A percentile compares a stretch with the other conserved stretches of the same genome.
These are phyloP conservation scores for Plasmopara viticola DNA, from an alignment of 352 stramenopile species.

Conservation along the genomic window DNA sequence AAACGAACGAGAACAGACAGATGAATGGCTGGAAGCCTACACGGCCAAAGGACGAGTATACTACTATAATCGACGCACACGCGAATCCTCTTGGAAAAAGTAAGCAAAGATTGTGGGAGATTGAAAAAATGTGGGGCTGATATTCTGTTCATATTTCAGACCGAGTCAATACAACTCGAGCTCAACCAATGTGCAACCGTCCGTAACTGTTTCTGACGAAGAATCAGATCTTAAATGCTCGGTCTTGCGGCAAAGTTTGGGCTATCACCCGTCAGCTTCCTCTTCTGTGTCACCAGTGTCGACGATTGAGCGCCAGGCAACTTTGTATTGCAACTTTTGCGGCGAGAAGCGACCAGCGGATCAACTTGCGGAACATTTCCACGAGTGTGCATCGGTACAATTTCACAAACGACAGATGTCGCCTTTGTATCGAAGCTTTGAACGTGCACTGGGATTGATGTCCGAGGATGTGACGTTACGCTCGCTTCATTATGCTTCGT, in stretches of 20 bases:
- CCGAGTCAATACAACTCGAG: constrained; percentile 24
- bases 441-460: constrained; percentile 53
- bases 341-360: constrained; percentile 30
- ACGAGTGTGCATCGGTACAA: constrained; percentile 35
- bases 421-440: constrained; percentile 53
- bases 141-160: constrained; percentile 8
- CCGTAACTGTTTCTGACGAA: constrained; percentile 9
- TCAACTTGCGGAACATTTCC: constrained; percentile 40
- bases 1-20: constrained; percentile 17
- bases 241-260: constrained; percentile 25
- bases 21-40: constrained; percentile 81
- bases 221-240: constrained; percentile 15
- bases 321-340: constrained; percentile 77
- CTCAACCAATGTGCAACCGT: constrained; percentile 7
- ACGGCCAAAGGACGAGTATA: constrained; percentile 83
- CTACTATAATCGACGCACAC: constrained; percentile 83
- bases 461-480: constrained; percentile 59
- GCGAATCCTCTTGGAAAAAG: constrained; percentile 83
- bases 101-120: constrained; percentile 14
- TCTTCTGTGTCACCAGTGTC: constrained; percentile 6
- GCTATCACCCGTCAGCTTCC: constrained; percentile 23
- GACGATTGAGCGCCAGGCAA: constrained; percentile 28
- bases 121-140: constrained; percentile 3
- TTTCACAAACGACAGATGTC: constrained; percentile 57
- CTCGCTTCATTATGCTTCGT: constrained; percentile 66